phyloP scores from a whole-genome alignment of 179 eudicot genomes.

The Dionaea muscipula region DNA sequence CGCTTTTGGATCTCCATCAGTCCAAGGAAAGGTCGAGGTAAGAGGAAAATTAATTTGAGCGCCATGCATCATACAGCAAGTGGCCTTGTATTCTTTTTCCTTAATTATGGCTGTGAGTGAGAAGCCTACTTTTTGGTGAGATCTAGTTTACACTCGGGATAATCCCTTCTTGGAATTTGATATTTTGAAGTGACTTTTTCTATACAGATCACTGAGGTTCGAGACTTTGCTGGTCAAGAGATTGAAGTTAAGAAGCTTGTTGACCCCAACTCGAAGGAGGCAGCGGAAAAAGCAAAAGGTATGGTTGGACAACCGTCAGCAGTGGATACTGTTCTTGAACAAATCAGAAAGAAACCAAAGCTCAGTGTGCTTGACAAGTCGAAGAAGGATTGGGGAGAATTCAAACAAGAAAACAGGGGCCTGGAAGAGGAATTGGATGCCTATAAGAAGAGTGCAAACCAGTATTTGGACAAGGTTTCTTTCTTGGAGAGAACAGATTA shows the following conservation, averaged over 20 bases:
- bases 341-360: slow-evolving; percentile 80
- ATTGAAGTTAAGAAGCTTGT: slow-evolving; percentile 64
- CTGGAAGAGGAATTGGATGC: slow-evolving; percentile 78
- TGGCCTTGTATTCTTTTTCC: neutral
- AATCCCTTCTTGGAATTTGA: too few species aligned
- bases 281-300: slow-evolving; percentile 47
- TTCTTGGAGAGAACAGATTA: slow-evolving; percentile 77
- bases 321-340: slow-evolving; percentile 83
- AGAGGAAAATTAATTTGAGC: neutral
- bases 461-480: slow-evolving; percentile 68
- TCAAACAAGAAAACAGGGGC: slow-evolving; percentile 73
- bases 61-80: neutral
- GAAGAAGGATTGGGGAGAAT: slow-evolving; percentile 95
- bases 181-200: neutral
- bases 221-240: slow-evolving; percentile 86
- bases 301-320: slow-evolving; percentile 45
- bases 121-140: too few species aligned
- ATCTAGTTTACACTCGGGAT: too few species aligned
- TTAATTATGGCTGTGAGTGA: too few species aligned
- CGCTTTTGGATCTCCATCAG: slow-evolving; percentile 33
- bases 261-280: slow-evolving; percentile 52
- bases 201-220: slow-evolving; percentile 49
- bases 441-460: slow-evolving; percentile 89
- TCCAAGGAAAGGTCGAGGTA: slow-evolving; percentile 75
- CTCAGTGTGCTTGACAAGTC: slow-evolving; percentile 92